Base-by-base conservation (phyloP, 83 land plant species). In the Picea abies region DNA sequence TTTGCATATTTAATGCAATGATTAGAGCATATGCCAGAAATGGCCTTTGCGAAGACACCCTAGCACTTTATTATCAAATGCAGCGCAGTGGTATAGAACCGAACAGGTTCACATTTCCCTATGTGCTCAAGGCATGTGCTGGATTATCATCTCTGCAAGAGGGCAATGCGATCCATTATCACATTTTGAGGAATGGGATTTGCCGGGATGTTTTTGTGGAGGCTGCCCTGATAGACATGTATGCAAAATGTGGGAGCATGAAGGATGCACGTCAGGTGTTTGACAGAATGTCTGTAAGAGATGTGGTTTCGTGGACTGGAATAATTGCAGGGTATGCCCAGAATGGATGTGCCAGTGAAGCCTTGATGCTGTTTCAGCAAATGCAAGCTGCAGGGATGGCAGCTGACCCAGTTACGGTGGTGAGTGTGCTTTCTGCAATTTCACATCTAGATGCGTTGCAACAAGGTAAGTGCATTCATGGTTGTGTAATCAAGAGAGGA, bases 1-100 rank as follows among this genome's bases (percentile, higher is more conserved):
- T 79, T 64, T 85, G 88, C 35, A n/a, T 82, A 22, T 88, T 90
- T 89, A 91, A 91, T 78, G 67, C 93, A 8, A 70, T 92, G 84
- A 92, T 92, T 65, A 80, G 82, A 61, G 94, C 87, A 2, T 88
- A 90, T 41, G 69, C 90, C 66, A 67, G 75, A 35, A 64, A 17
- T 63, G 90, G 89, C 15, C 84, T 88, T 52, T 81, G 82, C 60
- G 22, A 25, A 25, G 80, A 84, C 1, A 84, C 87, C 68, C 78
- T 92, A 23, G 81, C 72, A 16, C 87, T 89, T 62, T 88, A 87
- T 39, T 9, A 17, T 10, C 84, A 86, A 82, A 90, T 92, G 92
- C 78, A 67, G 47, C 64, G 63, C 0, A 89, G 86, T 69, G 82
- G 85, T 52, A 25, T 86, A 62, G 68, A 35, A 37, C 90, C 92